Percentiles rank a stretch among this genome's conserved stretches.
Evolutionary conservation across 1,284 basidiomycete genomes (phyloP).

Genomic region (Pseudozyma thailandica): DNA sequence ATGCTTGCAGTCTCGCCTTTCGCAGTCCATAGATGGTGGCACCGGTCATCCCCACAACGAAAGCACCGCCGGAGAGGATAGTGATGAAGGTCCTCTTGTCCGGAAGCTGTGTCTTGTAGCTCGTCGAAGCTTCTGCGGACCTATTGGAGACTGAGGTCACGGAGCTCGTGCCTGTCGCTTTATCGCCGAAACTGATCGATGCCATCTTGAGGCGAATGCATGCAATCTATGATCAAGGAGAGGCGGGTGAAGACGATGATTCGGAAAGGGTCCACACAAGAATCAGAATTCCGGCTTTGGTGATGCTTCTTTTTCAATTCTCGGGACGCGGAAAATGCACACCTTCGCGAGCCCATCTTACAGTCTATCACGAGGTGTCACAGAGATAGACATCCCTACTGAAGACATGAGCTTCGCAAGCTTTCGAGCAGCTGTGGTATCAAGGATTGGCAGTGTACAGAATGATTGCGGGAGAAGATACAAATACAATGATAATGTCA

Average conservation of each 20-base stretch:
- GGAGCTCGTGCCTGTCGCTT: background rate
- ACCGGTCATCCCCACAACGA: slow-evolving; percentile 40
- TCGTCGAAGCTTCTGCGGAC: slow-evolving; percentile 21
- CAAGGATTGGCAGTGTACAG: background rate
- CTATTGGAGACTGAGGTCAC: background rate
- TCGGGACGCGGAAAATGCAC: slow-evolving; percentile 28
- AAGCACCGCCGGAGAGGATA: slow-evolving; percentile 41
- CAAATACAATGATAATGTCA: slow-evolving; percentile 18
- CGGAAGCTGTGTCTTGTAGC: slow-evolving; percentile 31
- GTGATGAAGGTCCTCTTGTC: slow-evolving; percentile 51
- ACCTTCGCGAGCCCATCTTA: background rate
- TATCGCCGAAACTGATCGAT: background rate
- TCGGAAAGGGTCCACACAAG: background rate
- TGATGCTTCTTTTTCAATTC: slow-evolving; percentile 5
- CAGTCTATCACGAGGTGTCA: no score
- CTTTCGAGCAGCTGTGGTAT: no score
- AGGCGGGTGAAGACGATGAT: background rate
- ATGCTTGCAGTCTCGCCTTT: slow-evolving; percentile 35
- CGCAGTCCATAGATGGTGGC: slow-evolving; percentile 44
- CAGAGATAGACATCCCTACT: no score
- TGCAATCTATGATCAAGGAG: background rate
- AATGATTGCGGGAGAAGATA: slow-evolving; percentile 6
- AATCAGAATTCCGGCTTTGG: background rate
- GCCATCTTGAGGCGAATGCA: slow-evolving; percentile 9
- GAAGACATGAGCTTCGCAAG: no score